phyloP scores from a whole-genome alignment of 2,329 filamentous ascomycete species.

The Aspergillus udagawae region DNA sequence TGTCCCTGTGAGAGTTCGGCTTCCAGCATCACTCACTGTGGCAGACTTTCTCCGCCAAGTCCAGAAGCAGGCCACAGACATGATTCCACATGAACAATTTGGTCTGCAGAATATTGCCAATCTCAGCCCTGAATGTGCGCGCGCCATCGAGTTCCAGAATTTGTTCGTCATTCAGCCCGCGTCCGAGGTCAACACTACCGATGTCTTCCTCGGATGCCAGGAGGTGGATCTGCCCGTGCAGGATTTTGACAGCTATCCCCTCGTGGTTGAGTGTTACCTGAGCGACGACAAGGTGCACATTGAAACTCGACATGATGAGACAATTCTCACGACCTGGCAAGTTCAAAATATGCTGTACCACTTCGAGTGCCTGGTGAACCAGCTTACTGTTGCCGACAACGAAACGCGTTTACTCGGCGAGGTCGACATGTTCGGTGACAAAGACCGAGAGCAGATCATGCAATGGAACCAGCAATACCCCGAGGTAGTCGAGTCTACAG shows the following conservation, averaged over 20 bases:
- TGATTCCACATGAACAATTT: conserved; percentile 59
- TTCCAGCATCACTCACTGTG: conserved; percentile 15
- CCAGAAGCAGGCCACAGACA: conserved; percentile 49
- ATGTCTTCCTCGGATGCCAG: conserved; percentile 46
- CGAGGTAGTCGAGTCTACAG: not conserved
- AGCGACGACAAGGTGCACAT: conserved; percentile 49
- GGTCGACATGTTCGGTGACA: conserved; percentile 4
- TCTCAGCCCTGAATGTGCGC: conserved; percentile 41
- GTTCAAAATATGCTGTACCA: conserved; percentile 2
- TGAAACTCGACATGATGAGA: conserved; percentile 50
- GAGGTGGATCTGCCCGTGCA: conserved; percentile 41
- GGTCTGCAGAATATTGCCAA: conserved; percentile 45
- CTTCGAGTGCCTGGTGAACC: conserved; percentile 1
- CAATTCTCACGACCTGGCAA: conserved; percentile 36
- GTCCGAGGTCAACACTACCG: not conserved
- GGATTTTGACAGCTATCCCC: conserved; percentile 48
- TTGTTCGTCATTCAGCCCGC: conserved; percentile 32
- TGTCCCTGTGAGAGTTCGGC: conserved; percentile 6
- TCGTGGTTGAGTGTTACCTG: conserved; percentile 59
- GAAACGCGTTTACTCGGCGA: not conserved
- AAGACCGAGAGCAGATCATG: conserved; percentile 11
- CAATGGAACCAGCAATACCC: conserved; percentile 11
- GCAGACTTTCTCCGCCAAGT: conserved; percentile 50
- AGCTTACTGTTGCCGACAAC: not conserved
- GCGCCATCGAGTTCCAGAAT: conserved; percentile 38